A percentile compares a stretch with the other conserved stretches of the same genome.
These are phyloP conservation scores for Meyerozyma elateridarum DNA, from an alignment of 1,139 yeast genomes.

Conservation along the genomic window DNA sequence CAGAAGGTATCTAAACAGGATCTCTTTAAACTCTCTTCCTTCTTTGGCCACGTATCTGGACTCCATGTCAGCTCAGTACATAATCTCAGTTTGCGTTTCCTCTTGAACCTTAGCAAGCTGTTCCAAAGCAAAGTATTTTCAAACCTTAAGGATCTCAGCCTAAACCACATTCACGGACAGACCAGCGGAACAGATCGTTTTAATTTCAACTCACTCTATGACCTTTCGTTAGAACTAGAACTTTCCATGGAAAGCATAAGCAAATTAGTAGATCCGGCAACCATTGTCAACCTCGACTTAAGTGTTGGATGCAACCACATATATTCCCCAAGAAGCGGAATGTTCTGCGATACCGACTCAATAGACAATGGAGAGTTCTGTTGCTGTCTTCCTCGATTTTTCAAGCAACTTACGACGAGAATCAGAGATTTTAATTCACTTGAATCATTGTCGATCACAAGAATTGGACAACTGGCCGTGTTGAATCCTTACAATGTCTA, in stretches of 20 bases:
- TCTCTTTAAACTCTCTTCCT: not conserved
- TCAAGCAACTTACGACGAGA: slow-evolving; percentile 5
- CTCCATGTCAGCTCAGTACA: slow-evolving; percentile 9
- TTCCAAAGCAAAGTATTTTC: slow-evolving; percentile 5
- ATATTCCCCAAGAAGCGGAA: slow-evolving; percentile 4
- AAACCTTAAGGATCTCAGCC: slow-evolving; percentile 5
- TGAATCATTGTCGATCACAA: slow-evolving; percentile 6
- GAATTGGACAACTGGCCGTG: slow-evolving; percentile 9
- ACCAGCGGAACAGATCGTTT: slow-evolving; percentile 2
- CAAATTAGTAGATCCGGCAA: slow-evolving; percentile 5
- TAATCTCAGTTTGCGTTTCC: slow-evolving; percentile 8
- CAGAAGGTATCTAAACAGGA: not conserved
- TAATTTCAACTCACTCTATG: slow-evolving; percentile 8
- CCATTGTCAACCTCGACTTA: slow-evolving; percentile 7
- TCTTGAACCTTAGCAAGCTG: slow-evolving; percentile 5
- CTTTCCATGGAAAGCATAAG: slow-evolving; percentile 7
- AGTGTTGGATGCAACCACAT: slow-evolving; percentile 12
- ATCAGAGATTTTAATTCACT: slow-evolving; percentile 1
- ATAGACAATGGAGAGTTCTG: slow-evolving; percentile 7
- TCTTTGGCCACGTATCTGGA: slow-evolving; percentile 2
- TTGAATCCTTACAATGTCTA: slow-evolving; percentile 10
- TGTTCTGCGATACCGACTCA: not conserved
- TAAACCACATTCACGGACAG: slow-evolving; percentile 14
- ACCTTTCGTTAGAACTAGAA: slow-evolving; percentile 7
- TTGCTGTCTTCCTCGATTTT: slow-evolving; percentile 9